Conservation (phyloP, 208 protist genomes). For the Lotmaria passim region DNA sequence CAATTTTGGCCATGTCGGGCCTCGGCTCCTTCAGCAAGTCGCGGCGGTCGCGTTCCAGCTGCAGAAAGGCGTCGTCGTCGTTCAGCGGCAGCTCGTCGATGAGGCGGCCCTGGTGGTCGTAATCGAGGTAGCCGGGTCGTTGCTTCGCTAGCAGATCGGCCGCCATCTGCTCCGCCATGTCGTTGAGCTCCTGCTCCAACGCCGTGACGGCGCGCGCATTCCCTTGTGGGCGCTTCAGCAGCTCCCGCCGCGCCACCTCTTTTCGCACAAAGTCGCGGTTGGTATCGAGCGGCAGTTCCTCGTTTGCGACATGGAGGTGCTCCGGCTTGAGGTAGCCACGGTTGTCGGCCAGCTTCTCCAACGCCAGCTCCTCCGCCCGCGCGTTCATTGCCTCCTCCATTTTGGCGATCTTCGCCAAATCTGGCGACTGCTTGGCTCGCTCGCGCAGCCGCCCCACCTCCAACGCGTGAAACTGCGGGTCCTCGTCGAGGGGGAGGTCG, state of each 20-base stretch:
- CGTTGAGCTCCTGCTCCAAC: constrained; percentile 38
- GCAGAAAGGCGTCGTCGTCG: constrained; percentile 47
- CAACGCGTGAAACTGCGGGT: constrained; percentile 53
- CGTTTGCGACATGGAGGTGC: constrained; percentile 44
- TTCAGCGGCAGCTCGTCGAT: constrained; percentile 47
- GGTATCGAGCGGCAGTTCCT: constrained; percentile 56
- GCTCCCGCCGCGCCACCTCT: constrained; percentile 52
- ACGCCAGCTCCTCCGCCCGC: constrained; percentile 53
- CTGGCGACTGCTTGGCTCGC: constrained; percentile 36
- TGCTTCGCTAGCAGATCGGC: constrained; percentile 45
- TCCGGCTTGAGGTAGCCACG: constrained; percentile 51
- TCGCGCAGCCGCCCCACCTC: constrained; percentile 63
- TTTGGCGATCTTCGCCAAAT: constrained; percentile 37
- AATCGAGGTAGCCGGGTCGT: constrained; percentile 47
- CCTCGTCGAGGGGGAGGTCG: constrained; percentile 59
- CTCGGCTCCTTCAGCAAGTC: constrained; percentile 37
- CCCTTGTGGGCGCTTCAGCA: constrained; percentile 21
- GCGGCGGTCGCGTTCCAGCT: constrained; percentile 44
- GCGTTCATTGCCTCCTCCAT: constrained; percentile 56
- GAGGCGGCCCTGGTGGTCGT: constrained; percentile 44
- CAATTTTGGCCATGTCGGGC: constrained; percentile 27
- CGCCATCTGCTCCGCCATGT: constrained; percentile 44
- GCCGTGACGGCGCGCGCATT: constrained; percentile 29
- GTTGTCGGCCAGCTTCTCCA: constrained; percentile 34
- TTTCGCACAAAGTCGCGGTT: constrained; percentile 47